Conservation (phyloP, 106 monocot genomes). For the Agapanthus africanus region DNA sequence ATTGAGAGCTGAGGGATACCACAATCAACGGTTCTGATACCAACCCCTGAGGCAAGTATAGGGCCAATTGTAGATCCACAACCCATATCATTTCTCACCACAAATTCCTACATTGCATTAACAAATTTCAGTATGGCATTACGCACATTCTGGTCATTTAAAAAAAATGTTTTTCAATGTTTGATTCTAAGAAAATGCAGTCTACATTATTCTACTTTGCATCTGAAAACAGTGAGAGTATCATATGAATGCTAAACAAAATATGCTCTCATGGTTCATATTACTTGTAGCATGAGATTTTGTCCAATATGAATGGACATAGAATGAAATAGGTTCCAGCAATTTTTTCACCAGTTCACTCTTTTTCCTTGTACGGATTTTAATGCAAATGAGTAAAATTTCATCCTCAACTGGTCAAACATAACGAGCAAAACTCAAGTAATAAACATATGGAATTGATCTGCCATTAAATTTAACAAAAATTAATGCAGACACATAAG, state of each 20-base stretch:
- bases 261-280: no score
- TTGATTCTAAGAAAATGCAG: not conserved
- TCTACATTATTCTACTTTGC: not conserved
- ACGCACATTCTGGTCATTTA: no score
- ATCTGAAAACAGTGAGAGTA: not conserved
- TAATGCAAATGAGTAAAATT: not conserved
- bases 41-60: constrained; percentile 90
- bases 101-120: constrained; percentile 77
- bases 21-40: constrained; percentile 89
- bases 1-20: constrained; percentile 96
- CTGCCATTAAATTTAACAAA: no score
- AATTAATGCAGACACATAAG: no score
- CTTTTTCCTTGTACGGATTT: not conserved
- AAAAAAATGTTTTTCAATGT: no score
- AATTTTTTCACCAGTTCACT: not conserved
- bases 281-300: no score
- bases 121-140: no score
- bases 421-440: constrained; percentile 8
- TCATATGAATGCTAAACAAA: not conserved
- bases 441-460: not conserved
- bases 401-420: not conserved
- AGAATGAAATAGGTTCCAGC: not conserved
- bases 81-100: constrained; percentile 98
- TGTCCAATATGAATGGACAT: not conserved
- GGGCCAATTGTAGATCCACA: constrained; percentile 97